A percentile compares a stretch with the other conserved stretches of the same genome.
These are phyloP conservation scores for Kazachstania bromeliacearum DNA, from an alignment of 805 yeast species.

Conservation along the genomic window DNA sequence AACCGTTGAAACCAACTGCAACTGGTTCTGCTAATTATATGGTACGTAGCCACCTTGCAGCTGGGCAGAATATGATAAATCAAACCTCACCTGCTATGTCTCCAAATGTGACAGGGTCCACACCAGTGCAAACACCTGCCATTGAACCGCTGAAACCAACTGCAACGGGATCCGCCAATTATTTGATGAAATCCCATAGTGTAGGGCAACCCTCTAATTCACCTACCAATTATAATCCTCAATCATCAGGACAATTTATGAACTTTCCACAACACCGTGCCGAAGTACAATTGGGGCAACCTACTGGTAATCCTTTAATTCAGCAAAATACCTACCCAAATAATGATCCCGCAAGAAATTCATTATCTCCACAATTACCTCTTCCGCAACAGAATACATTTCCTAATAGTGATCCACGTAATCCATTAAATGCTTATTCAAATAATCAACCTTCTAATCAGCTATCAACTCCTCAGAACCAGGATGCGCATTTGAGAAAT, in stretches of 20 bases:
- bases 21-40: slow-evolving; percentile 35
- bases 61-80: slow-evolving; percentile 1
- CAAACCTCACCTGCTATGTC: slow-evolving; percentile 12
- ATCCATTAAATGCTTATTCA: background rate
- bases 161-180: slow-evolving; percentile 29
- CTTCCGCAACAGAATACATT: slow-evolving; percentile 3
- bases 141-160: slow-evolving; percentile 27
- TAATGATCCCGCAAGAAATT: background rate
- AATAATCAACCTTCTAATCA: background rate
- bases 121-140: background rate
- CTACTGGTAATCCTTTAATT: slow-evolving; percentile 1
- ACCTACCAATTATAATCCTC: slow-evolving; percentile 8
- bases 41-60: slow-evolving; percentile 18
- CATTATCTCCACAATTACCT: background rate
- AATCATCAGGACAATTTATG: slow-evolving; percentile 11
- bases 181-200: slow-evolving; percentile 25
- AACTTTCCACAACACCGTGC: slow-evolving; percentile 6
- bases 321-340: slow-evolving; percentile 5
- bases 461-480: no score
- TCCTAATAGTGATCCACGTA: background rate
- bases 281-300: slow-evolving; percentile 3
- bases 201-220: background rate
- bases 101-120: slow-evolving; percentile 3
- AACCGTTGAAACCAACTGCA: slow-evolving; percentile 31
- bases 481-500: no score